Evolutionary conservation across 2,329 filamentous ascomycete genomes (phyloP), one percentile per base, ranked within the genome.

Genomic region (Colletotrichum godetiae): DNA sequence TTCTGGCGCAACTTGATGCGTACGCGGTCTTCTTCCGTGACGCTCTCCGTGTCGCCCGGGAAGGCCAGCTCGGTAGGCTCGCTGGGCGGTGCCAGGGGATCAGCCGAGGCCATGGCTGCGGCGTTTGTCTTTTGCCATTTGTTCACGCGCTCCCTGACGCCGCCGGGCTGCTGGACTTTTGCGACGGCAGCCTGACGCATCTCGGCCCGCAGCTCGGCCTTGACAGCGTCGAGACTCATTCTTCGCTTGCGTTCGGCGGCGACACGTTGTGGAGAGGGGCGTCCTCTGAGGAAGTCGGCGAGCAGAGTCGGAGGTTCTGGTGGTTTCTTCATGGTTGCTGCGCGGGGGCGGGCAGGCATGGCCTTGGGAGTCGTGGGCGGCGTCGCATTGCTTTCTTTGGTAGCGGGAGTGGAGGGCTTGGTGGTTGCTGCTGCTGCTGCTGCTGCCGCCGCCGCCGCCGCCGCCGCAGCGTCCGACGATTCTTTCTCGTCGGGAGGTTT

Each of bases 81-180:
- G 35, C 86, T 89, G 6, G 88, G 86, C 7, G 86, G 82, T 29
- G 87, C 87, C 37, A 89, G 84, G 1, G 88, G 87, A 68, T 88
- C 85, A 2, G 85, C 87, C 1, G 82, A 83, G 4, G 79, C 83
- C 82, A 92, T 88, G 31, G 92, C 92, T 6, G 89, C 88, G 42
- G 92, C 93, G 78, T 93, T 94, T 76, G 92, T 87, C 79, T 92
- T 92, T 82, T 98, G 95, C 95, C 95, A 98, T 82, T 92, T 89
- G 77, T 92, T 92, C 66, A 98, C 94, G 78, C 95, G 92, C 76
- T 94, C 93, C 75, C 90, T 90, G 60, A 97, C 93, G n/a, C 90
- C 90, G 4, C 89, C 88, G 0, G 90, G 93, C 78, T 85, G 89
- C 82, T 85, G 91, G 77, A 90, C 86, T 82, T 85, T 91, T 80